These are phyloP conservation scores for Pelagophyceae sp. DNA, from an alignment of 352 stramenopile species.

Conservation along the genomic window DNA sequence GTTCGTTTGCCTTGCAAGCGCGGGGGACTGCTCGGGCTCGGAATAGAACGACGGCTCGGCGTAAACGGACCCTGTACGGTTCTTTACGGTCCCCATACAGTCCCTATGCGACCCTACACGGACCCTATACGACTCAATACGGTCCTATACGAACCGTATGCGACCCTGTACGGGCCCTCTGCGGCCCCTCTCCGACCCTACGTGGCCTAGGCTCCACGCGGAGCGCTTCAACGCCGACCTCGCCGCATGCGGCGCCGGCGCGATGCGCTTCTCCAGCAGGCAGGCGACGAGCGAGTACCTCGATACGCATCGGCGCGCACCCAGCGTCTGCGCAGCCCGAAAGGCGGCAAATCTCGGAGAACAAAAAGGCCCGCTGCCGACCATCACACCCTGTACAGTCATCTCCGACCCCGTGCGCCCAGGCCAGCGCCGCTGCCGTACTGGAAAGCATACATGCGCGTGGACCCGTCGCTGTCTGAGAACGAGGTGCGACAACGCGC, in stretches of 20 bases:
- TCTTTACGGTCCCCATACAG: too few relatives aligned
- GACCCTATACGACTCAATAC: too few relatives aligned
- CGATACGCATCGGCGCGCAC: background rate
- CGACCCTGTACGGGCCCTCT: too few relatives aligned
- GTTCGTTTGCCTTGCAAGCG: too few relatives aligned
- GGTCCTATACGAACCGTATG: too few relatives aligned
- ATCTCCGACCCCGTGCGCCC: background rate
- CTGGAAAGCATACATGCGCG: constrained; percentile 16
- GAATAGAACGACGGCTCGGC: too few relatives aligned
- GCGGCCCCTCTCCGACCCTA: background rate
- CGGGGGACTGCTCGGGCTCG: too few relatives aligned
- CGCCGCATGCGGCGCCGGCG: background rate
- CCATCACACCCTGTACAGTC: too few relatives aligned
- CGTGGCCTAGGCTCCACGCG: background rate
- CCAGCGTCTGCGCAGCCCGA: background rate
- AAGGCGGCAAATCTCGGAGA: background rate
- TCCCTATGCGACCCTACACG: too few relatives aligned
- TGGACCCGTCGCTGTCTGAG: constrained; percentile 1
- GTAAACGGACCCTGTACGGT: too few relatives aligned
- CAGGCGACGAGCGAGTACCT: background rate
- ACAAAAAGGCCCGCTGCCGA: background rate
- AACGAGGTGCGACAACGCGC: background rate
- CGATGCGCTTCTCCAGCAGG: background rate
- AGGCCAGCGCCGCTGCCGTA: background rate
- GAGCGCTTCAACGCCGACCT: background rate